phyloP scores from a whole-genome alignment of 306 rosid genomes.

The Biancaea sappan region DNA sequence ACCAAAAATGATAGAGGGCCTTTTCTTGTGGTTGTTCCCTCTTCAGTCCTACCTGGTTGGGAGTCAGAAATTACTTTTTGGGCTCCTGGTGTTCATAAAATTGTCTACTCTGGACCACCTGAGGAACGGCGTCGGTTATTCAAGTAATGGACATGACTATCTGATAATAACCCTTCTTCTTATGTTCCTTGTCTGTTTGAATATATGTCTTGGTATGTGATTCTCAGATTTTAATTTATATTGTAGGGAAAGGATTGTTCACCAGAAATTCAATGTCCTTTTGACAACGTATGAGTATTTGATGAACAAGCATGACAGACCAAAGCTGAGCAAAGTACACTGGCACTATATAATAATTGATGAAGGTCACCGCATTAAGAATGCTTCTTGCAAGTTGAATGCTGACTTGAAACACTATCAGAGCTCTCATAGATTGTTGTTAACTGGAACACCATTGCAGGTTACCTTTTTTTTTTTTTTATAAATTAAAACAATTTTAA shows the following conservation, averaged over 20 bases:
- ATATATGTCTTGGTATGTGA: constrained; percentile 22
- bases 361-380: constrained; percentile 99
- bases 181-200: constrained; percentile 25
- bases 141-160: constrained; percentile 62
- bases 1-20: constrained; percentile 98
- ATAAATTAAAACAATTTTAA: background rate
- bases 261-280: constrained; percentile 93
- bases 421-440: constrained; percentile 96
- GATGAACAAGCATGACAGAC: constrained; percentile 99
- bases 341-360: constrained; percentile 99
- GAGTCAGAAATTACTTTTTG: constrained; percentile 90
- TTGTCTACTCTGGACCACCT: constrained; percentile 92
- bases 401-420: constrained; percentile 91
- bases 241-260: constrained; percentile 93
- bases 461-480: constrained; percentile 32
- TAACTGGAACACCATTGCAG: constrained; percentile 99
- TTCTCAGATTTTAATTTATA: constrained; percentile 38
- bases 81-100: constrained; percentile 82
- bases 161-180: background rate
- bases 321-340: constrained; percentile 88
- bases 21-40: constrained; percentile 96
- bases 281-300: constrained; percentile 96
- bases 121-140: constrained; percentile 94
- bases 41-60: constrained; percentile 99
- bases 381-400: constrained; percentile 99